These are phyloP conservation scores for Russula virescens DNA, from an alignment of 768 basidiomycete species.

Conservation along the genomic window DNA sequence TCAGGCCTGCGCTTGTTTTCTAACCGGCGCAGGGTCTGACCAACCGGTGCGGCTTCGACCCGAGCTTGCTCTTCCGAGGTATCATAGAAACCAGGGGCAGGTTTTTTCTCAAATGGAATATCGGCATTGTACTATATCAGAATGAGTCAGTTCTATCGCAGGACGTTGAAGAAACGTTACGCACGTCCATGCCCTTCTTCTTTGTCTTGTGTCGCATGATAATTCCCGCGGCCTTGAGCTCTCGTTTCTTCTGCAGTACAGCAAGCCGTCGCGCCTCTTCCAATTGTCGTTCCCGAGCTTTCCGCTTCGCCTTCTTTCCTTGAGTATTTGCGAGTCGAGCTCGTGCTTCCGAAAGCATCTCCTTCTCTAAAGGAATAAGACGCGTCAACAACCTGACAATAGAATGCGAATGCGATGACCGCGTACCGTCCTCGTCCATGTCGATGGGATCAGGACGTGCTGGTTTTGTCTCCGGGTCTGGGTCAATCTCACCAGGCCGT, in stretches of 20 bases:
- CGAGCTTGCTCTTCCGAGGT: slow-evolving; percentile 90
- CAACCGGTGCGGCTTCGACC: slow-evolving; percentile 80
- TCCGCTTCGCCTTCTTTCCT: slow-evolving; percentile 98
- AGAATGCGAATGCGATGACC: slow-evolving; percentile 7
- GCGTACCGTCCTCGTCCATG: slow-evolving; percentile 96
- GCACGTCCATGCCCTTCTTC: slow-evolving; percentile 95
- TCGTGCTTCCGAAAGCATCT: slow-evolving; percentile 98
- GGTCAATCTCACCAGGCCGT: slow-evolving; percentile 95
- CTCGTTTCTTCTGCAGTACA: slow-evolving; percentile 94
- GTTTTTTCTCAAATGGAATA: slow-evolving; percentile 97
- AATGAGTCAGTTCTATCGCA: slow-evolving; percentile 8
- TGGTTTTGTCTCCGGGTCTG: slow-evolving; percentile 97
- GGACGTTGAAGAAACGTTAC: slow-evolving; percentile 29
- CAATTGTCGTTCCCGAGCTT: slow-evolving; percentile 93
- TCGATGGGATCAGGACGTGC: slow-evolving; percentile 98
- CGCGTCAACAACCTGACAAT: background rate
- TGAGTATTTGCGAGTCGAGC: slow-evolving; percentile 98
- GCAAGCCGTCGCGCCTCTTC: slow-evolving; percentile 94
- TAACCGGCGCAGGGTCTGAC: slow-evolving; percentile 82
- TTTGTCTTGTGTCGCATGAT: slow-evolving; percentile 95
- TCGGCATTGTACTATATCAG: slow-evolving; percentile 84
- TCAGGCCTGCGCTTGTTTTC: slow-evolving; percentile 96
- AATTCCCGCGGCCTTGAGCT: slow-evolving; percentile 96
- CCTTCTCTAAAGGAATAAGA: slow-evolving; percentile 66
- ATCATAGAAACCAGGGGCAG: slow-evolving; percentile 95